Percentiles rank a stretch among this genome's conserved stretches.
Conservation (phyloP, 371 early-diverging fungal genomes). For the Neoconidiobolus thromboides region DNA sequence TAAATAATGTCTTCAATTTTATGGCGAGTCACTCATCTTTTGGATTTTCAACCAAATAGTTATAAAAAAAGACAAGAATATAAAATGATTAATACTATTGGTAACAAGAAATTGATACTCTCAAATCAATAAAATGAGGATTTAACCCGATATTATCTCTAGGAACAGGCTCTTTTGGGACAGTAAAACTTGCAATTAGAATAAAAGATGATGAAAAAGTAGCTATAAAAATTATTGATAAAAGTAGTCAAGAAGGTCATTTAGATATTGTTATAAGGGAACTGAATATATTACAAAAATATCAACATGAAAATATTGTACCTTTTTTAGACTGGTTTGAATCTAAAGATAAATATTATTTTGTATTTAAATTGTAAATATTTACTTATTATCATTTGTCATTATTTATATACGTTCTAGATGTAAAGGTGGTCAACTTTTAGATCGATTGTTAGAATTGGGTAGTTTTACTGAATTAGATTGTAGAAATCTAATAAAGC, state of each 20-base stretch:
- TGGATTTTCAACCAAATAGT: not conserved
- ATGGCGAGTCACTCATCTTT: not conserved
- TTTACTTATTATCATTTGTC: not conserved
- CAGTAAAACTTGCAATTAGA: not conserved
- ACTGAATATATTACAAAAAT: conserved; percentile 35
- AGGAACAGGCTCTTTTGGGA: conserved; percentile 1
- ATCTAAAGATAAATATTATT: conserved; percentile 53
- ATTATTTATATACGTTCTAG: conserved; percentile 12
- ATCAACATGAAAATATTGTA: conserved; percentile 69
- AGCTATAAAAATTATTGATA: conserved; percentile 65
- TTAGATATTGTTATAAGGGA: conserved; percentile 58
- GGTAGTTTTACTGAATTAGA: conserved; percentile 80
- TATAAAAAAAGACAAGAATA: conserved; percentile 1
- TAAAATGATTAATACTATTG: not conserved
- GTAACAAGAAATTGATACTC: not conserved
- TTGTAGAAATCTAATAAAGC: conserved; percentile 46
- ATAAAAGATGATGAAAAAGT: conserved; percentile 22
- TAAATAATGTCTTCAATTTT: not conserved
- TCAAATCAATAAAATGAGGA: not conserved
- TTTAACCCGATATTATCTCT: not conserved
- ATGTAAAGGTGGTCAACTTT: conserved; percentile 76
- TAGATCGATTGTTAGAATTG: conserved; percentile 61
- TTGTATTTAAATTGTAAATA: conserved; percentile 69
- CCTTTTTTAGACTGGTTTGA: conserved; percentile 50
- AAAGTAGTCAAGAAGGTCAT: conserved; percentile 36